Base-by-base conservation (phyloP, 2,329 filamentous ascomycete species). In the Lecanoromycetidae sp. region DNA sequence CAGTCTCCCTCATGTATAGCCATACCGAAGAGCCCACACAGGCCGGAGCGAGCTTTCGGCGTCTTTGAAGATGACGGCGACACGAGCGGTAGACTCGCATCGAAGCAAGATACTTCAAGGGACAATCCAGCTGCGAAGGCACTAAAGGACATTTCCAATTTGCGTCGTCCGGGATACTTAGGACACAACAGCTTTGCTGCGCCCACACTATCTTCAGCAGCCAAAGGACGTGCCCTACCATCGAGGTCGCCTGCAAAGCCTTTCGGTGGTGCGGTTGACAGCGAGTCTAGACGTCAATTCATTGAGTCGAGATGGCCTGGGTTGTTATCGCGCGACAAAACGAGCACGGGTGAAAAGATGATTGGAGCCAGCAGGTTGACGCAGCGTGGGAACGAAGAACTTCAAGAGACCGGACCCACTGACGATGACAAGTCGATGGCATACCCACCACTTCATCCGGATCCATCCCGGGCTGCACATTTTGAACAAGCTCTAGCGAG, bases 171-270 rank as follows among this genome's bases (percentile, higher is more conserved):
- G 30, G 23, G 57, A 52, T 43, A 44, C 19, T 9, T 49, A 5
- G 17, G 33, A 27, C 29, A 38, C 20, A 48, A 50, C 25, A 45
- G 46, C 30, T 46, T 52, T 59, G 46, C 40, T 15, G 33, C 38
- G 10, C 27, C 23, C n/a, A 20, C 5, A 23, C 13, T 23, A 3
- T 1, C 7, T 12, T 3, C 17, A 9, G 17, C 1, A 4, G 12
- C 13, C 29, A 4, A 2, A 12, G 15, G 1, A 32, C n/a, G 8
- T 30, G 2, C 34, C 5, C 15, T 4, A 22, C 7, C 7, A 6
- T 12, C 33, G 9, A 9, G 12, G 5, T 6, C 26, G 19, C 34
- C 9, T 9, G n/a, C 19, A 13, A 33, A 13, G 5, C 17, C 5
- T 17, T 45, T 25, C 2, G 19, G 19, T 17, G 34, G 43, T 20